Conservation (phyloP, 2,329 filamentous ascomycete genomes). For the Dactylellina sp. region DNA sequence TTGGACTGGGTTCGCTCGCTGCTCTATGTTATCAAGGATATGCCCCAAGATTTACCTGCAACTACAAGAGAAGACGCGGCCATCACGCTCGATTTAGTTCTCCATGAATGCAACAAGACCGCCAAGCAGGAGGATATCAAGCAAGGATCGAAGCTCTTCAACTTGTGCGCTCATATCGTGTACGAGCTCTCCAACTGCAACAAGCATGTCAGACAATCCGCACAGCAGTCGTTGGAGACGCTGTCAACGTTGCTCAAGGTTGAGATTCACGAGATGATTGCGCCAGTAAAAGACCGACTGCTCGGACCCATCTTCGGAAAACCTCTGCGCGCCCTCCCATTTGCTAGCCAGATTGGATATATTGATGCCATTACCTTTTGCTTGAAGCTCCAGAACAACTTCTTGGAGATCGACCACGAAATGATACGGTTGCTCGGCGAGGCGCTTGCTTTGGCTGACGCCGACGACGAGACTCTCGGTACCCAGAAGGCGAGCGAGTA, state of each 20-base stretch:
- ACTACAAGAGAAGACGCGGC: slow-evolving; percentile 86
- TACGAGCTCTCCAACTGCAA: slow-evolving; percentile 95
- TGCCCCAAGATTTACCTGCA: slow-evolving; percentile 91
- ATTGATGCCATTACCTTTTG: slow-evolving; percentile 98
- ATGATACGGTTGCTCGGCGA: slow-evolving; percentile 92
- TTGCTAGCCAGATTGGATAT: slow-evolving; percentile 95
- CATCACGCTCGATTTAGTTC: slow-evolving; percentile 81
- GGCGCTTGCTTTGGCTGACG: slow-evolving; percentile 91
- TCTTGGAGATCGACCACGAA: slow-evolving; percentile 91
- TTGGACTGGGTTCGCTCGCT: slow-evolving; percentile 90
- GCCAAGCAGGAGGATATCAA: slow-evolving; percentile 82
- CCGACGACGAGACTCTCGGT: slow-evolving; percentile 89
- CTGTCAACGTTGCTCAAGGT: slow-evolving; percentile 81
- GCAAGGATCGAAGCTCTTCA: slow-evolving; percentile 75
- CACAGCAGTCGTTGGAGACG: slow-evolving; percentile 81
- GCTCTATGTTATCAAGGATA: slow-evolving; percentile 98
- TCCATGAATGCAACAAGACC: slow-evolving; percentile 81
- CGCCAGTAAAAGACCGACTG: slow-evolving; percentile 88
- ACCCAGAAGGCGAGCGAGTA: slow-evolving; percentile 89
- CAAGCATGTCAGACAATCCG: slow-evolving; percentile 88
- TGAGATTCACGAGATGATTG: slow-evolving; percentile 87
- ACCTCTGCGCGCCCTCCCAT: slow-evolving; percentile 89
- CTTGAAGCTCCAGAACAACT: slow-evolving; percentile 86
- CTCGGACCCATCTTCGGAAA: slow-evolving; percentile 95
- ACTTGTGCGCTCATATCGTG: slow-evolving; percentile 85